These are phyloP conservation scores for Boletus pseudo-olivaceus DNA, from an alignment of 768 basidiomycete genomes.

Conservation along the genomic window DNA sequence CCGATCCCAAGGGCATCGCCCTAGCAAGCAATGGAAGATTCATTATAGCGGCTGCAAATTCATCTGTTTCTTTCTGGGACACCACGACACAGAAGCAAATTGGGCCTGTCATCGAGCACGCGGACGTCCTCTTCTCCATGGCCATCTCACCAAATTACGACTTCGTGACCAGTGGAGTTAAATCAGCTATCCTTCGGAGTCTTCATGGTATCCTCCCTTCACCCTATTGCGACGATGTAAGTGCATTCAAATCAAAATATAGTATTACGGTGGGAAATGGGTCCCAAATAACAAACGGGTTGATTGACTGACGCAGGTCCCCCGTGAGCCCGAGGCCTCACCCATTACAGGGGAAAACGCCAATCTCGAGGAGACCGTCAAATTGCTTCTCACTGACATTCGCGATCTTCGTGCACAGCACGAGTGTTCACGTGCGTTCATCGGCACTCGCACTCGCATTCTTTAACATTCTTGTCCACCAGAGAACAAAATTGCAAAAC, in stretches of 20 bases:
- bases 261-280: too few relatives aligned
- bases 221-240: not conserved
- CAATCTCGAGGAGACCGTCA: not conserved
- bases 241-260: not conserved
- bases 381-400: conserved; percentile 1
- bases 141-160: conserved; percentile 6
- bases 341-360: not conserved
- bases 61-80: conserved; percentile 14
- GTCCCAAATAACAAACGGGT: not conserved
- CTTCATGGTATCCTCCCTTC: conserved; percentile 5
- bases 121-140: not conserved
- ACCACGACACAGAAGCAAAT: conserved; percentile 1
- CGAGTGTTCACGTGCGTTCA: conserved; percentile 5
- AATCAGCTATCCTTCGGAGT: not conserved
- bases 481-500: conserved; percentile 3
- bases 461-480: not conserved
- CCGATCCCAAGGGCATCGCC: not conserved
- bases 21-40: conserved; percentile 9
- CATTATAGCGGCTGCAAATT: not conserved
- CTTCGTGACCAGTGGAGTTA: not conserved
- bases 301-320: not conserved
- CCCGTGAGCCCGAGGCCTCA: not conserved
- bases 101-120: conserved; percentile 4
- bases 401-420: conserved; percentile 1
- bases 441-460: fast-evolving